Evolutionary conservation across 176 grass and related monocot genomes (phyloP).

Genomic region (Ampelocalamus luodianensis): DNA sequence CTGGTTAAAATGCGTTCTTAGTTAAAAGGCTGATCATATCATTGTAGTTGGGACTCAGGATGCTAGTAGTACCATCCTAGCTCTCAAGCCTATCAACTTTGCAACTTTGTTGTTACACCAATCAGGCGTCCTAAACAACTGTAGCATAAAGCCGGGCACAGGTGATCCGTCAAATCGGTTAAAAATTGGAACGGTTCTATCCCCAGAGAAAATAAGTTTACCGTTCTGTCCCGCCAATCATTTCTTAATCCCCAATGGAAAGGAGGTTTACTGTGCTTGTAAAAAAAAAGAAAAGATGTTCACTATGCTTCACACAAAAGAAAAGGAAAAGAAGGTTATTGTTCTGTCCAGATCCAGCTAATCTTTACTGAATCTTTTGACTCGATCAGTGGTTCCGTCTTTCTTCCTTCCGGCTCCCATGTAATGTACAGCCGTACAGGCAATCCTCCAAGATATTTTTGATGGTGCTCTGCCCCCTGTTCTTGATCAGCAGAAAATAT

Average conservation of each 20-base stretch:
- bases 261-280: neutral
- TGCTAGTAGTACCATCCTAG: neutral
- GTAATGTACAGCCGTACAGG: neutral
- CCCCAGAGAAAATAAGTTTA: neutral
- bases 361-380: slow-evolving; percentile 4
- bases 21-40: neutral
- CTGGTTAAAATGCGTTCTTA: neutral
- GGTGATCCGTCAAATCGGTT: neutral
- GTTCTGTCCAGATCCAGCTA: neutral
- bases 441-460: slow-evolving; percentile 37
- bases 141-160: neutral
- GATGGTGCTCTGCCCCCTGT: slow-evolving; percentile 5
- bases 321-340: neutral
- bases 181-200: neutral
- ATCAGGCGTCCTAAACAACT: neutral
- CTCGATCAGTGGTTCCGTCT: neutral
- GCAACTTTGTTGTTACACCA: neutral
- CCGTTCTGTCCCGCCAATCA: neutral
- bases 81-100: neutral
- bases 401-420: neutral
- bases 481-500: slow-evolving; percentile 15
- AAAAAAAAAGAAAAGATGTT: neutral
- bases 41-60: neutral
- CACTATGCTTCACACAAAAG: neutral
- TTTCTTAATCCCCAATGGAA: neutral